Evolutionary conservation across 148 eudicot genomes (phyloP), one percentile per base, ranked within the genome.

Genomic region (Camellia granthamiana): DNA sequence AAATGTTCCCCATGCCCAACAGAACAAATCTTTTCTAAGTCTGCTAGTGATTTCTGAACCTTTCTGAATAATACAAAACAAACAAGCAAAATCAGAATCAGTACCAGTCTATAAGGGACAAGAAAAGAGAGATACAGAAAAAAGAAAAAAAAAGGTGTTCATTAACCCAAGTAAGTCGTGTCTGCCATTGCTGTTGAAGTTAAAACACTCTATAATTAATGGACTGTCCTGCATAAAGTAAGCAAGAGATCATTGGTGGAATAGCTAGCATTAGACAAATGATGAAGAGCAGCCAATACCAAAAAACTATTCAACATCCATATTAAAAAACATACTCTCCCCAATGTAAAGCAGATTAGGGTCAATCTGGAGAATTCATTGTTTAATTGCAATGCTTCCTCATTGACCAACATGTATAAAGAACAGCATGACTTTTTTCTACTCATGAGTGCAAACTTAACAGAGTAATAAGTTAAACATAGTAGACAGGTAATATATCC

Each of bases 141-240:
- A 23, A 23, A 23, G n/a, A 23, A 23, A 21, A 78, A 72, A 71
- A 64, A 54, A 6, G 59, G 54, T 72, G 38, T 72, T 58, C 80
- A 46, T 79, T 86, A 88, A 97, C 99, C 99, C 97, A 78, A 97
- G 81, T 79, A 91, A 86, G 85, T 90, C 97, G 83, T 97, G 99
- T 84, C 90, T 97, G 66, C 99, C 99, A 75, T 90, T 91, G 89
- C 88, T 85, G 83, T 92, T 97, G 81, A 94, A 97, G 83, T 94
- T 88, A 82, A 86, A 97, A 83, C 99, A 97, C 85, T 97, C 99
- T 13, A 97, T 86, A 77, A 84, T 83, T 79, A 97, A 84, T 19
- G 93, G 97, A 86, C 80, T 92, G 79, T 97, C 99, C 98, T 95
- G 97, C 92, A 90, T 58, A 75, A 82, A 47, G 81, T 78, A 79